phyloP scores from a whole-genome alignment of 306 rosid genomes.

The Glycine tomentella region DNA sequence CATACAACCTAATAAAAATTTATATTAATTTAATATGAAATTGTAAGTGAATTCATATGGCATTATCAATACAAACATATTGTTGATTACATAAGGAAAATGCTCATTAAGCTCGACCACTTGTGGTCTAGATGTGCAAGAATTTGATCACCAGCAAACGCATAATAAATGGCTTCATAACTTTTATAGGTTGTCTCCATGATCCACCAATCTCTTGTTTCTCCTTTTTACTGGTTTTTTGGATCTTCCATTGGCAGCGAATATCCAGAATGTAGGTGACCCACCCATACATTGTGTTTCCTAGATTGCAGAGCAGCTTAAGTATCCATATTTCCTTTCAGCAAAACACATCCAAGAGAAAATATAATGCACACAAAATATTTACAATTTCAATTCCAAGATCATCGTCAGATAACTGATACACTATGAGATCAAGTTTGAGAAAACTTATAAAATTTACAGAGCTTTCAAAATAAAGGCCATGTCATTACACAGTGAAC shows the following conservation, averaged over 20 bases:
- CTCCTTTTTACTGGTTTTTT: slow-evolving; percentile 63
- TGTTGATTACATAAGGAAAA: slow-evolving; percentile 16
- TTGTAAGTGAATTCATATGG: background rate
- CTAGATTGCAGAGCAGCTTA: slow-evolving; percentile 56
- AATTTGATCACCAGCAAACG: slow-evolving; percentile 93
- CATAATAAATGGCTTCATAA: slow-evolving; percentile 73
- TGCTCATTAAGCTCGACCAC: slow-evolving; percentile 54
- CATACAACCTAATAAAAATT: too few species aligned
- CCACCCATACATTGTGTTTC: slow-evolving; percentile 93
- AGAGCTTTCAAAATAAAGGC: background rate
- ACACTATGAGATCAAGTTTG: background rate
- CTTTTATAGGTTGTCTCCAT: slow-evolving; percentile 83
- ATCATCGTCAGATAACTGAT: slow-evolving; percentile 14
- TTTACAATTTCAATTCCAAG: background rate
- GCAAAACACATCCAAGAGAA: background rate
- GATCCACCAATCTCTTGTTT: slow-evolving; percentile 76
- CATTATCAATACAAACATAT: background rate
- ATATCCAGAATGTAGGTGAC: slow-evolving; percentile 95
- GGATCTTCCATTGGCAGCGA: slow-evolving; percentile 97
- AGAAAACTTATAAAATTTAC: background rate
- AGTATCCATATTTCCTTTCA: slow-evolving; percentile 29
- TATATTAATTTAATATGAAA: too few species aligned
- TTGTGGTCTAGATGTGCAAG: slow-evolving; percentile 95
- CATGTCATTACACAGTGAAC: slow-evolving; percentile 7
- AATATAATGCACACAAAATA: background rate